Evolutionary conservation across 352 stramenopile genomes (phyloP).

Genomic region (Pythium volutum): DNA sequence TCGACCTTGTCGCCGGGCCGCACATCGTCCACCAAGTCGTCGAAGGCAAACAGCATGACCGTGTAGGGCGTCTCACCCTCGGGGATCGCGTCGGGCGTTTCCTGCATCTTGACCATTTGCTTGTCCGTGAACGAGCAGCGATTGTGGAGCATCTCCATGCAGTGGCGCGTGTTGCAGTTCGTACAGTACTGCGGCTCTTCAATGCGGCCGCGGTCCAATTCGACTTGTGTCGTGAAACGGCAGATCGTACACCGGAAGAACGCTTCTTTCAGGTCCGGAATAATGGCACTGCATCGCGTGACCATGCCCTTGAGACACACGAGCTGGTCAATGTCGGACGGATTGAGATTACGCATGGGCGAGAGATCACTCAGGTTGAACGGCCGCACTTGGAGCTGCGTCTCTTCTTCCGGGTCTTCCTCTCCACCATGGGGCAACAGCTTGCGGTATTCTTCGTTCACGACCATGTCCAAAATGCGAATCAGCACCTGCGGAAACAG

Average conservation of each 20-base stretch:
- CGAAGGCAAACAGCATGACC: constrained; percentile 97
- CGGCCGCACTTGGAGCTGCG: constrained; percentile 93
- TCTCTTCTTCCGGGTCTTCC: constrained; percentile 35
- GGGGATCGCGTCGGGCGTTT: constrained; percentile 97
- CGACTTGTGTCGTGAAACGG: constrained; percentile 85
- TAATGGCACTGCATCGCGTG: constrained; percentile 93
- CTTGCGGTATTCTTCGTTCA: constrained; percentile 88
- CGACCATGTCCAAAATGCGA: constrained; percentile 95
- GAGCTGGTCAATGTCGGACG: constrained; percentile 96
- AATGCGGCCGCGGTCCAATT: constrained; percentile 95
- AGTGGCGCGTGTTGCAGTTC: constrained; percentile 88
- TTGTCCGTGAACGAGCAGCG: constrained; percentile 98
- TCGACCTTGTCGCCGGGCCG: constrained; percentile 95
- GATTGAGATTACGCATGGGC: constrained; percentile 95
- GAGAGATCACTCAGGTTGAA: constrained; percentile 95
- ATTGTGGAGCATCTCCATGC: constrained; percentile 98
- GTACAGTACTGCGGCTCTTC: constrained; percentile 92
- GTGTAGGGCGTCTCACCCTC: constrained; percentile 98
- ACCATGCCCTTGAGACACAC: constrained; percentile 98
- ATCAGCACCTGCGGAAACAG: constrained; percentile 96
- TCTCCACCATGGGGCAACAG: constrained; percentile 37
- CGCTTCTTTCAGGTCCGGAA: constrained; percentile 98
- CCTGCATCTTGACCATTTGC: constrained; percentile 97
- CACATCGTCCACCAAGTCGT: constrained; percentile 97
- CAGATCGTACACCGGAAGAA: constrained; percentile 97